phyloP scores from a whole-genome alignment of 495 filamentous ascomycete species.

The Opeltia flavorubescens region DNA sequence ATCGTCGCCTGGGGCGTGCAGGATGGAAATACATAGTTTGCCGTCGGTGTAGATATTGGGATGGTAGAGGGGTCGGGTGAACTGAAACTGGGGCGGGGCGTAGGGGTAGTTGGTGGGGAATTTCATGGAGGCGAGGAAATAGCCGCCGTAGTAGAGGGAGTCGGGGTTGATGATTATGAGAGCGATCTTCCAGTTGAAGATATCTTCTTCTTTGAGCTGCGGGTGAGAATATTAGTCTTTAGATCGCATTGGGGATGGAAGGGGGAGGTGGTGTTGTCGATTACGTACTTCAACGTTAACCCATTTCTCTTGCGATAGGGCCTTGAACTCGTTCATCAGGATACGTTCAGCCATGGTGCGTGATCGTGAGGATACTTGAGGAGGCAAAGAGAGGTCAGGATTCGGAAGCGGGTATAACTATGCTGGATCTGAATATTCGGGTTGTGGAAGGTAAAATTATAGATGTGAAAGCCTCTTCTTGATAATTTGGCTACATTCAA shows the following conservation, averaged over 20 bases:
- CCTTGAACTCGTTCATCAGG: conserved; percentile 79
- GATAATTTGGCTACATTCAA: background rate
- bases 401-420: background rate
- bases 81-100: conserved; percentile 80
- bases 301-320: conserved; percentile 78
- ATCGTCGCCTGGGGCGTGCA: conserved; percentile 85
- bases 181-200: conserved; percentile 76
- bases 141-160: conserved; percentile 82
- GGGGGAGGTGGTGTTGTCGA: no score
- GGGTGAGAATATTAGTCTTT: background rate
- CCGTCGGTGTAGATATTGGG: conserved; percentile 90
- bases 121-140: conserved; percentile 77
- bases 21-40: conserved; percentile 88
- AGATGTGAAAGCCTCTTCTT: background rate
- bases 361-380: background rate
- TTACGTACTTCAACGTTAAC: conserved; percentile 66
- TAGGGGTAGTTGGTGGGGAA: conserved; percentile 88
- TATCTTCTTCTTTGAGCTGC: conserved; percentile 56
- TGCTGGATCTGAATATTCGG: background rate
- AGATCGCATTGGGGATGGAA: background rate
- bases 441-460: background rate
- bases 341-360: conserved; percentile 54
- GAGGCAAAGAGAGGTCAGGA: background rate
- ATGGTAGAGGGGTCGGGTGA: conserved; percentile 69
- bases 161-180: conserved; percentile 87